Conservation (phyloP, 2,329 filamentous ascomycete genomes). For the Emergomyces orientalis region DNA sequence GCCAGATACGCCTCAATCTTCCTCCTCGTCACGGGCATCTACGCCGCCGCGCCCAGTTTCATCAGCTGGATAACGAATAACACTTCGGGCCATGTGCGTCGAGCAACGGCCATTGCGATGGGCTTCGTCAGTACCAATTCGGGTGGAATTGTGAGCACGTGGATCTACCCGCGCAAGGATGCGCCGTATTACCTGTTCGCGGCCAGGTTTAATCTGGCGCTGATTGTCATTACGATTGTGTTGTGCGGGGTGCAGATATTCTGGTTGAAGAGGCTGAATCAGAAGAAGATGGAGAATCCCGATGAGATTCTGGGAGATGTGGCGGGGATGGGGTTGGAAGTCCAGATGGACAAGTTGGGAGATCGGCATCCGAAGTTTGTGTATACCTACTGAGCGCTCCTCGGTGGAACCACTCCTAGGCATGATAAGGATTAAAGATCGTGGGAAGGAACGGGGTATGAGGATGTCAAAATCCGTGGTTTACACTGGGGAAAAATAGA, state of each 20-base stretch:
- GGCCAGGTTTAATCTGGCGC: constrained; percentile 6
- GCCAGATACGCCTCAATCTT: constrained; percentile 57
- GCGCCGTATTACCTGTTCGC: constrained; percentile 8
- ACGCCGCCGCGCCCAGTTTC: constrained; percentile 53
- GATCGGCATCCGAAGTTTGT: constrained; percentile 7
- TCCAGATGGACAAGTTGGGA: constrained; percentile 3
- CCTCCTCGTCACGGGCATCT: constrained; percentile 57
- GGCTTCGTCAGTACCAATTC: constrained; percentile 58
- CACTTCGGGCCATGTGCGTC: constrained; percentile 59
- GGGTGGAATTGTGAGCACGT: constrained; percentile 5
- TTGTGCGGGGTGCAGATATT: constrained; percentile 1
- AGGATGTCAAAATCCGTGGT: no score
- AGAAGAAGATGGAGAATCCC: background rate
- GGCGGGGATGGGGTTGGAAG: background rate
- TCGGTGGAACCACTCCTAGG: no score
- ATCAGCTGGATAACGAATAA: constrained; percentile 61
- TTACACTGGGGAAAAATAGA: no score
- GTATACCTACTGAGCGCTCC: constrained; percentile 3
- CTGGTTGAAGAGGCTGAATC: constrained; percentile 5
- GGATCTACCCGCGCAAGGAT: constrained; percentile 3
- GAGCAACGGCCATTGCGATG: constrained; percentile 56
- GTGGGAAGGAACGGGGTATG: no score
- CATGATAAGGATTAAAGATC: no score
- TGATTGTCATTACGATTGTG: constrained; percentile 5
- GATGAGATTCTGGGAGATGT: constrained; percentile 1